These are phyloP conservation scores for Acephala macrosclerotiorum DNA, from an alignment of 2,329 filamentous ascomycete species.

Conservation along the genomic window DNA sequence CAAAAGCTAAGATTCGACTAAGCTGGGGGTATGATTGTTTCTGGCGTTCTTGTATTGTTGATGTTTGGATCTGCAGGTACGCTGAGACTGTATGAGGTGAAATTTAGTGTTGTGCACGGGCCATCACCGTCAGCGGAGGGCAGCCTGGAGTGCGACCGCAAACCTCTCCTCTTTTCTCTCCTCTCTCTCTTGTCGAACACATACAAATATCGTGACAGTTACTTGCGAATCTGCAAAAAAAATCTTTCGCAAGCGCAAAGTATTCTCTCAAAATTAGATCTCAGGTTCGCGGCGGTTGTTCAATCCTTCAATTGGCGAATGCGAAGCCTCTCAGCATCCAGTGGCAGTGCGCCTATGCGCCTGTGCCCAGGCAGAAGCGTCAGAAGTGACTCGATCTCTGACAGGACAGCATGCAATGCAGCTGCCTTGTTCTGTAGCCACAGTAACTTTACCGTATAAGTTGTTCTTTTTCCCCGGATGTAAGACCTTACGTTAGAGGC, in stretches of 20 bases:
- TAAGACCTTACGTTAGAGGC: too few relatives aligned
- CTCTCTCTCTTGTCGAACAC: not conserved
- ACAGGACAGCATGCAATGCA: conserved; percentile 1
- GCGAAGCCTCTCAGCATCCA: not conserved
- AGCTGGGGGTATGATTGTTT: too few relatives aligned
- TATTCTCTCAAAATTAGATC: not conserved
- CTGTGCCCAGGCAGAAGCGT: not conserved
- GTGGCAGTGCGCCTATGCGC: not conserved
- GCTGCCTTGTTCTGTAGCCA: not conserved
- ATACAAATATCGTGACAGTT: not conserved
- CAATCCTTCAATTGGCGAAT: not conserved
- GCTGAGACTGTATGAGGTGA: not conserved
- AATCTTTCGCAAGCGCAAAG: not conserved
- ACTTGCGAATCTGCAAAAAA: not conserved
- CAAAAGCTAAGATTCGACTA: too few relatives aligned
- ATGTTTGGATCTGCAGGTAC: not conserved
- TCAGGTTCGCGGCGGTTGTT: not conserved
- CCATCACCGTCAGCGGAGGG: not conserved
- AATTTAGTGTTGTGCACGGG: not conserved
- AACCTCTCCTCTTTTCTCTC: not conserved
- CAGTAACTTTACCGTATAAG: not conserved
- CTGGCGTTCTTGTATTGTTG: too few relatives aligned
- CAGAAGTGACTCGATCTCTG: conserved; percentile 3
- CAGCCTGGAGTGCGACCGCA: too few relatives aligned
- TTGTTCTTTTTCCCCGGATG: not conserved